phyloP scores from a whole-genome alignment of 2,329 filamentous ascomycete species.

The Annulohypoxylon truncatum region DNA sequence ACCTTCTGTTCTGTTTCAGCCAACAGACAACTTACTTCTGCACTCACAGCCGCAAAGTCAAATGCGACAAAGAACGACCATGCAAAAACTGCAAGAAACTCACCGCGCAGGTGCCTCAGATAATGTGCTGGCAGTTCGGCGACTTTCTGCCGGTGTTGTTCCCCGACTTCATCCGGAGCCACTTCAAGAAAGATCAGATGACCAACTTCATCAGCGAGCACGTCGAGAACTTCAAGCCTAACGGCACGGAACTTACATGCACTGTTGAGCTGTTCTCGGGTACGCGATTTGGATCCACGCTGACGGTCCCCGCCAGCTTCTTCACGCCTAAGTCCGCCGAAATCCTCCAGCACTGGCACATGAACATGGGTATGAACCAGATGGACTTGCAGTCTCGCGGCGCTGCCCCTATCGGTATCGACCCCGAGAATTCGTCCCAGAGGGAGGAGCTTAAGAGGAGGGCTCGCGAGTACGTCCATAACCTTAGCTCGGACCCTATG shows the following conservation, averaged over 20 bases:
- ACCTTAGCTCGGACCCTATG: conserved; percentile 59
- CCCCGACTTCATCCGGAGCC: conserved; percentile 62
- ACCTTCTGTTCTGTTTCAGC: not conserved
- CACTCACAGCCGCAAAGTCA: conserved; percentile 63
- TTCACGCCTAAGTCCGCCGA: conserved; percentile 63
- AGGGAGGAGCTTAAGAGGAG: conserved; percentile 60
- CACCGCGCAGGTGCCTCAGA: conserved; percentile 61
- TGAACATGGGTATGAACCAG: conserved; percentile 52
- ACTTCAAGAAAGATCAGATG: conserved; percentile 65
- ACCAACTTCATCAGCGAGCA: conserved; percentile 61
- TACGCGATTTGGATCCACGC: conserved; percentile 55
- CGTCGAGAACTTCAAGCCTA: conserved; percentile 57
- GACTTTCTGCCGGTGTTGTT: conserved; percentile 66
- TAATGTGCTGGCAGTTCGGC: conserved; percentile 69
- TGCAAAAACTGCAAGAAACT: conserved; percentile 69
- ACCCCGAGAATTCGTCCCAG: conserved; percentile 56
- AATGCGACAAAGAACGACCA: conserved; percentile 66
- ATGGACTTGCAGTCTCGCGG: conserved; percentile 57
- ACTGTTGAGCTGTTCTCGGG: conserved; percentile 63
- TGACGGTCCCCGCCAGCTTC: conserved; percentile 63
- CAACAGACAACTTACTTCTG: conserved; percentile 2
- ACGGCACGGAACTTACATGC: conserved; percentile 56
- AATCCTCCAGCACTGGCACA: conserved; percentile 64
- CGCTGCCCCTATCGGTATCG: conserved; percentile 64
- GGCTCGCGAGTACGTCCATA: conserved; percentile 62